Conservation (phyloP, 768 basidiomycete genomes). For the Gloeophyllum trabeum region DNA sequence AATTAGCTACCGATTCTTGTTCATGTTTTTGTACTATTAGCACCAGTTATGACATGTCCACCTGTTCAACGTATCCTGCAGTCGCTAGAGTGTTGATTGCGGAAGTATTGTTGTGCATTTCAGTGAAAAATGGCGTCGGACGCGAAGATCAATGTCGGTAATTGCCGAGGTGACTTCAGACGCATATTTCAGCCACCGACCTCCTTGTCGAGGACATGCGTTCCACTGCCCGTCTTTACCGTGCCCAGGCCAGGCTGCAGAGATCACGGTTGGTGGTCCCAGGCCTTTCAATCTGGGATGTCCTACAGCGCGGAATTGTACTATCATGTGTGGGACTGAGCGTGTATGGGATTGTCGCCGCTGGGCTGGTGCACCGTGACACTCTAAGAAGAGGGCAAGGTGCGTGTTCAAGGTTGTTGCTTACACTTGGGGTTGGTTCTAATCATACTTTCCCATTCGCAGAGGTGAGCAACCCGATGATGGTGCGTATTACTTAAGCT, state of each 20-base stretch:
- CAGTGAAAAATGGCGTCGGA: background rate
- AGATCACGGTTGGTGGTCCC: background rate
- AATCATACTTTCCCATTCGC: background rate
- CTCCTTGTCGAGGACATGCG: background rate
- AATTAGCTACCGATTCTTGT: background rate
- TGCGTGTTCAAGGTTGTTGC: background rate
- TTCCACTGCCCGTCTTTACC: background rate
- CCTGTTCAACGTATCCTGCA: background rate
- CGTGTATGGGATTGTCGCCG: background rate
- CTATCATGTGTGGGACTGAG: background rate
- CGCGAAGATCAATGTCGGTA: background rate
- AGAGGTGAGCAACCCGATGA: background rate
- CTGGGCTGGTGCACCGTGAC: background rate
- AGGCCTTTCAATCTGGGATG: background rate
- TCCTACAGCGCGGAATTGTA: background rate
- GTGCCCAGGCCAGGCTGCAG: too few relatives aligned
- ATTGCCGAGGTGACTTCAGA: background rate
- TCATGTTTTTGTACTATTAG: background rate
- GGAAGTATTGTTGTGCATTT: background rate
- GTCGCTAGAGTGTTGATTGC: background rate
- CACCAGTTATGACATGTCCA: background rate
- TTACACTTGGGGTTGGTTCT: background rate
- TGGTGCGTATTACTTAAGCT: background rate
- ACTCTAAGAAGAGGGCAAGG: background rate
- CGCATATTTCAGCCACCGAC: background rate